A percentile compares a stretch with the other conserved stretches of the same genome.
phyloP scores from a whole-genome alignment of 495 filamentous ascomycete species.

The Penicillium daleae region DNA sequence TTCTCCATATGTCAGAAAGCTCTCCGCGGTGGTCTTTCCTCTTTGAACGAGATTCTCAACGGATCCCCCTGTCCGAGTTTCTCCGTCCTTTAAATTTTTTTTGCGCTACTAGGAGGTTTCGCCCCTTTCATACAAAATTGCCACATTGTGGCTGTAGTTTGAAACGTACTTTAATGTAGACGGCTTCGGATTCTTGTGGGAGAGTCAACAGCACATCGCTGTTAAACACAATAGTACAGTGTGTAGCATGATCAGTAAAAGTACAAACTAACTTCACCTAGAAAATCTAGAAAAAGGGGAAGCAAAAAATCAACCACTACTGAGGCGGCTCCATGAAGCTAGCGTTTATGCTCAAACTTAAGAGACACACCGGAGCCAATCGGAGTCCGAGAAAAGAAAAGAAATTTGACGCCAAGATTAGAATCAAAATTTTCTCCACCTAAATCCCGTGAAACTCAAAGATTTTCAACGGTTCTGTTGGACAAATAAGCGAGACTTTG shows the following conservation, averaged over 20 bases:
- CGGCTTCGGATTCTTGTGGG: not conserved
- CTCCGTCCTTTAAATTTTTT: not conserved
- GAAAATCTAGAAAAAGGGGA: not conserved
- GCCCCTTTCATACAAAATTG: not conserved
- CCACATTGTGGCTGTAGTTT: not conserved
- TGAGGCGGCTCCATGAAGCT: constrained; percentile 17
- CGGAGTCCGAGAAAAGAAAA: constrained; percentile 3
- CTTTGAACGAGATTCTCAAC: constrained; percentile 7
- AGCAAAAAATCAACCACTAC: constrained; percentile 14
- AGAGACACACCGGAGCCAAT: constrained; percentile 13
- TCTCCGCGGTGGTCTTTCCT: constrained; percentile 13
- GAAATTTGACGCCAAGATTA: constrained; percentile 18
- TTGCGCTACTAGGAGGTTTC: not conserved
- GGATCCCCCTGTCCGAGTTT: constrained; percentile 1
- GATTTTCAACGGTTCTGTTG: constrained; percentile 27
- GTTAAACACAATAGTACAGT: not conserved
- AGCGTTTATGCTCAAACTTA: constrained; percentile 27
- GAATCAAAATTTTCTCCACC: constrained; percentile 16
- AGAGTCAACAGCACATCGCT: not conserved
- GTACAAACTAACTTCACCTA: not conserved
- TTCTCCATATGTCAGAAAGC: constrained; percentile 8
- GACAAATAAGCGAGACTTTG: constrained; percentile 19
- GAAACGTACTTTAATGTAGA: not conserved
- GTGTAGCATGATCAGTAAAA: constrained; percentile 3
- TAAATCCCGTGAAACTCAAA: constrained; percentile 21